These are phyloP conservation scores for Suillus subalutaceus DNA, from an alignment of 768 basidiomycete species.

Conservation along the genomic window DNA sequence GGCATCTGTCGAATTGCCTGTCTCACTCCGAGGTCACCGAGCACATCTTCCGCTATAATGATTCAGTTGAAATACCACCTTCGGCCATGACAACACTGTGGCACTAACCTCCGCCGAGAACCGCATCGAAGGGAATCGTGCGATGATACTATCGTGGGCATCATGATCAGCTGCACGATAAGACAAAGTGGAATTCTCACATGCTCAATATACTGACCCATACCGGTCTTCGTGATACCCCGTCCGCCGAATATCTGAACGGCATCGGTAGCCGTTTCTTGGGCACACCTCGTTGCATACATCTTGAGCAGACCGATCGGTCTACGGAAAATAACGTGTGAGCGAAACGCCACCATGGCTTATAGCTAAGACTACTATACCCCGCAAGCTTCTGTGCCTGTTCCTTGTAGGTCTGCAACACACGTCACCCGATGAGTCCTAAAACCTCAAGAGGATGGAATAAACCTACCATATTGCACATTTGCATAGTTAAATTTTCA, in stretches of 20 bases:
- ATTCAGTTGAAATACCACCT: constrained; percentile 5
- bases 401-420: constrained; percentile 60
- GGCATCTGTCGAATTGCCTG: constrained; percentile 63
- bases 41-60: constrained; percentile 53
- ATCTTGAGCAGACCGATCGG: constrained; percentile 64
- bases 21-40: constrained; percentile 61
- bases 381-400: constrained; percentile 71
- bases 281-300: constrained; percentile 54
- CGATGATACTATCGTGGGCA: constrained; percentile 28
- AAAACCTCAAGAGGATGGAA: constrained; percentile 19
- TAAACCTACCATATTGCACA: constrained; percentile 68
- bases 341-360: not conserved
- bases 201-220: constrained; percentile 79
- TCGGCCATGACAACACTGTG: not conserved
- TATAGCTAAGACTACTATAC: constrained; percentile 30
- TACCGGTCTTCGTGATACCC: constrained; percentile 81
- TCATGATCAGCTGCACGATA: constrained; percentile 4
- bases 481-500: constrained; percentile 80
- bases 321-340: constrained; percentile 18
- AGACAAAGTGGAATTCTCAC: constrained; percentile 42
- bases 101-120: constrained; percentile 27
- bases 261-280: constrained; percentile 62
- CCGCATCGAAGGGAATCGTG: constrained; percentile 24
- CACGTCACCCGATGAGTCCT: constrained; percentile 2
- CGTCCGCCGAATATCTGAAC: constrained; percentile 89